phyloP scores from a whole-genome alignment of 768 basidiomycete species.

The Leccinellum luteum region DNA sequence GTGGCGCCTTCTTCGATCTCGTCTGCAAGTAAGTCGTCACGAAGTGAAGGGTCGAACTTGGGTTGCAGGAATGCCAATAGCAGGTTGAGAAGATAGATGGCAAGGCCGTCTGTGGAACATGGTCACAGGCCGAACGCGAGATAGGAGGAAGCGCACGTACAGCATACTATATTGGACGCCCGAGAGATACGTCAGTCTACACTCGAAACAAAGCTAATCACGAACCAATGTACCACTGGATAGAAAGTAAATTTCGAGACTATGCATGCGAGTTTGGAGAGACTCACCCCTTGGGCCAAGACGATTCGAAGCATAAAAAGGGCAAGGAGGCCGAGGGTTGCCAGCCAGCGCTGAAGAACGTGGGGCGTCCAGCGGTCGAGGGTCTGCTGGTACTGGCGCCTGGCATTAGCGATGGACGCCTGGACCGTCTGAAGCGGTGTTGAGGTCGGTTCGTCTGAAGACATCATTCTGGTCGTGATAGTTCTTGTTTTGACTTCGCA shows the following conservation, averaged over 20 bases:
- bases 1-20: conserved; percentile 92
- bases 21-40: conserved; percentile 89
- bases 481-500: background rate
- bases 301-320: conserved; percentile 87
- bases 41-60: conserved; percentile 94
- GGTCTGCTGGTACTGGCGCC: conserved; percentile 79
- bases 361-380: conserved; percentile 95
- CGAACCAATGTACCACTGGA: conserved; percentile 91
- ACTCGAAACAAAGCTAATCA: conserved; percentile 15
- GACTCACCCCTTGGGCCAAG: conserved; percentile 80
- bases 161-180: conserved; percentile 50
- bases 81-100: conserved; percentile 94
- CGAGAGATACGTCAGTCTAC: background rate
- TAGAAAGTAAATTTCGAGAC: conserved; percentile 1
- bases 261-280: background rate
- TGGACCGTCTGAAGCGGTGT: conserved; percentile 31
- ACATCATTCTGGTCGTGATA: conserved; percentile 30
- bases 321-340: conserved; percentile 63
- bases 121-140: conserved; percentile 2
- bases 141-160: conserved; percentile 42
- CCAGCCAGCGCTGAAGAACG: conserved; percentile 85
- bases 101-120: conserved; percentile 66
- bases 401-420: conserved; percentile 39
- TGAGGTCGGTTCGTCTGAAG: conserved; percentile 30
- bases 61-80: conserved; percentile 97